phyloP scores from a whole-genome alignment of 1,284 basidiomycete genomes.

The Apiotrichum domesticum region DNA sequence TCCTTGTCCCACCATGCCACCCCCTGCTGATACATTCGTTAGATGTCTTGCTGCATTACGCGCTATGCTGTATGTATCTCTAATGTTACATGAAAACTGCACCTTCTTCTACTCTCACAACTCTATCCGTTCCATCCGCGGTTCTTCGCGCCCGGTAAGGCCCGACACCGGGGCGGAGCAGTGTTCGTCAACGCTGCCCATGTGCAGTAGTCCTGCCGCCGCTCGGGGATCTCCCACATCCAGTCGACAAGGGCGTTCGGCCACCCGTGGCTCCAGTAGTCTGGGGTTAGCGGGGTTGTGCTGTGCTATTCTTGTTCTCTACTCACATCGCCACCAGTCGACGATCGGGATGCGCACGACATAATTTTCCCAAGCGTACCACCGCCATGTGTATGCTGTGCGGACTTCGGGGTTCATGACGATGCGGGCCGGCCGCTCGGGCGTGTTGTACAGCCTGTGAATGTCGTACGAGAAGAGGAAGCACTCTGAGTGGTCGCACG shows the following conservation, averaged over 20 bases:
- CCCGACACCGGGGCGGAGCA: conserved; percentile 23
- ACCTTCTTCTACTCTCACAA: too few relatives aligned
- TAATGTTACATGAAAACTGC: too few relatives aligned
- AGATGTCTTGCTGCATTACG: too few relatives aligned
- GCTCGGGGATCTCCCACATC: conserved; percentile 20
- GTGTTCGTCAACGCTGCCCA: conserved; percentile 23
- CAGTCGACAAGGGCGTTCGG: conserved; percentile 23
- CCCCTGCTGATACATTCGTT: too few relatives aligned
- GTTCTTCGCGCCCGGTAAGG: conserved; percentile 9
- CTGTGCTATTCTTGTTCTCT: too few relatives aligned
- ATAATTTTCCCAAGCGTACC: conserved; percentile 52
- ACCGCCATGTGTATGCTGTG: conserved; percentile 46
- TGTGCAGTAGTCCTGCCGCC: conserved; percentile 30
- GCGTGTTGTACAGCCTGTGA: conserved; percentile 49
- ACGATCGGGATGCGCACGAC: conserved; percentile 50
- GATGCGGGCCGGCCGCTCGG: conserved; percentile 41
- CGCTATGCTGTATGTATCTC: too few relatives aligned
- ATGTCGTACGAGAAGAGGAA: conserved; percentile 56
- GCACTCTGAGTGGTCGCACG: conserved; percentile 55
- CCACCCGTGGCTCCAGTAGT: conserved; percentile 25
- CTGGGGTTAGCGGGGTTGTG: conserved; percentile 8
- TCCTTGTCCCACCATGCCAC: too few relatives aligned
- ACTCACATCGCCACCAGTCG: conserved; percentile 50
- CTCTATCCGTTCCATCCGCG: not conserved
- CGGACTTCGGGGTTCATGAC: conserved; percentile 52